Base-by-base conservation (phyloP, 305 asterid genomes). In the Striga hermonthica region DNA sequence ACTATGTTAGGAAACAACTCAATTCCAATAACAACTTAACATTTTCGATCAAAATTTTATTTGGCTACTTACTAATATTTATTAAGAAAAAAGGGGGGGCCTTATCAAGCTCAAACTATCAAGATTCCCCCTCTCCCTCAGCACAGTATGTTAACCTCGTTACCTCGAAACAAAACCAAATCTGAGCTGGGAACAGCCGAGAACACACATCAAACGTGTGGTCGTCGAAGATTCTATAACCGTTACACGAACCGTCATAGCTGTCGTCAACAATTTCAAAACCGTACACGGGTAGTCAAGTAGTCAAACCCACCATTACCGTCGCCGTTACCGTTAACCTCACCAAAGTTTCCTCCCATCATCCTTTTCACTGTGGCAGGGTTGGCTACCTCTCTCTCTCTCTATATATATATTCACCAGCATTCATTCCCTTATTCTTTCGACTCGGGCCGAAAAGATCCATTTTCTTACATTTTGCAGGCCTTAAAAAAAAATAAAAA, bases 161-260 rank as follows among this genome's bases (percentile, higher is more conserved):
- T 9, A 45, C 3, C 47, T 5, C 52, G 4, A 45, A 45, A 11
- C 11, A 52, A 0, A 15, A 35, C 57, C 57, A 52, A 3, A 15
- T 4, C 59, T 34, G 13, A 54, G 38, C 59, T 10, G 57, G n/a
- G 22, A 7, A 3, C 34, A 52, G 35, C 36, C 57, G 37, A 7
- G 37, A 52, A 52, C 8, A 37, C 9, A 3, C 13, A 8, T 57
- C 64, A 73, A 70, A 45, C 74, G 77, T 67, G 78, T 78, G 79
- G 86, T 67, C 83, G 77, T 83, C 75, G 73, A 34, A 53, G 49
- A 35, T 11, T 58, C 55, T 9, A 8, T 7, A 15, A 7, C 49
- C 43, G 52, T 15, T 37, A 7, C 53, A 64, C n/a, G 9, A 6
- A 37, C 44, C 74, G 80, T 72, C 65, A 72, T 16, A 71, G 1